Conservation (phyloP, 495 filamentous ascomycete species). For the Xylaria bambusicola region DNA sequence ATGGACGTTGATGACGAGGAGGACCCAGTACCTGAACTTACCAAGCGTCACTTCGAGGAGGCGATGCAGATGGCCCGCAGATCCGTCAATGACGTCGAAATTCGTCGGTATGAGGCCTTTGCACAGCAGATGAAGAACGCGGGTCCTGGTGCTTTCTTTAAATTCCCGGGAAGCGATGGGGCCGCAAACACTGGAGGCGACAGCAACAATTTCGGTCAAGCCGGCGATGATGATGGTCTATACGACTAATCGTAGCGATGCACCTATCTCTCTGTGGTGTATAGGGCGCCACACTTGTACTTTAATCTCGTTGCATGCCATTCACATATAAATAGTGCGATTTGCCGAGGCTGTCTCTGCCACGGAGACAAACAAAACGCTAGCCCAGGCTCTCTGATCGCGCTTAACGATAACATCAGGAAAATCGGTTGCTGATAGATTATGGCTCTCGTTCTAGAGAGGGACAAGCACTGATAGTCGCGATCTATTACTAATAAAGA, state of each 20-base stretch:
- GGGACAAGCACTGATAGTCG: constrained; percentile 4
- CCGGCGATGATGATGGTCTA: constrained; percentile 85
- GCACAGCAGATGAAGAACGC: constrained; percentile 98
- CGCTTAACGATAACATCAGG: neutral
- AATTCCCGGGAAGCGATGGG: constrained; percentile 71
- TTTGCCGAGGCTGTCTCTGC: neutral
- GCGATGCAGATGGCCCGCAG: constrained; percentile 91
- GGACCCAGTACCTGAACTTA: constrained; percentile 95
- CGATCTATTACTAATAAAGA: neutral
- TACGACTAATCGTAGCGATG: constrained; percentile 56
- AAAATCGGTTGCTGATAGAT: constrained; percentile 12
- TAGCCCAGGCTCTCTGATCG: neutral
- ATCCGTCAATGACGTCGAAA: constrained; percentile 95
- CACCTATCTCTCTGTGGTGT: neutral
- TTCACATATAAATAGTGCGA: constrained; percentile 21
- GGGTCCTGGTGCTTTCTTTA: constrained; percentile 92
- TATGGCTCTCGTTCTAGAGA: constrained; percentile 13
- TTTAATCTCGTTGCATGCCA: constrained; percentile 22
- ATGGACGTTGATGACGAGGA: constrained; percentile 85
- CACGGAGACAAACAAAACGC: neutral
- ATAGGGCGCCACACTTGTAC: constrained; percentile 23
- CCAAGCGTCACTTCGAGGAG: constrained; percentile 96
- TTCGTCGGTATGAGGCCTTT: constrained; percentile 96
- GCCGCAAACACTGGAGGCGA: constrained; percentile 51
- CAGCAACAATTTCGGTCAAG: constrained; percentile 64